Evolutionary conservation across 345 rosid species (phyloP).

Genomic region (Brassica cretica): DNA sequence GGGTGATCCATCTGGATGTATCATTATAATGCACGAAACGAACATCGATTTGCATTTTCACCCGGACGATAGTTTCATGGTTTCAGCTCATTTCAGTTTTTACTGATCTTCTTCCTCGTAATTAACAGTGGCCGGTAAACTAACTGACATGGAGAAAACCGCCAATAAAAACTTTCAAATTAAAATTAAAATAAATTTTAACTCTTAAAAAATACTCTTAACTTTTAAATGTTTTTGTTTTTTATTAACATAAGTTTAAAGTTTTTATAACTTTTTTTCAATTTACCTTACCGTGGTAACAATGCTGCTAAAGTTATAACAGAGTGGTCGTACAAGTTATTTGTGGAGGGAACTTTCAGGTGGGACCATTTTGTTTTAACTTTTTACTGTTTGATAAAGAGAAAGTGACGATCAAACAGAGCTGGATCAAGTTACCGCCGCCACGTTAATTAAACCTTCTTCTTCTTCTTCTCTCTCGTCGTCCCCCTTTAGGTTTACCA

Average conservation of each 20-base stretch:
- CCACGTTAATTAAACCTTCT: constrained; percentile 20
- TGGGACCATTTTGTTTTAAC: background rate
- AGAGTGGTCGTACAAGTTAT: background rate
- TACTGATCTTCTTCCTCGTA: too few relatives aligned
- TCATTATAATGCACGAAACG: too few relatives aligned
- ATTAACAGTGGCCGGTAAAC: background rate
- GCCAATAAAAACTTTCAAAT: too few relatives aligned
- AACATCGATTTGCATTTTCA: too few relatives aligned
- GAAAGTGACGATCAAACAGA: constrained; percentile 13
- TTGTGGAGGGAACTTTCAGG: background rate
- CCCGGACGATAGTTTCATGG: too few relatives aligned
- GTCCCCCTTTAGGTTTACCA: constrained; percentile 1
- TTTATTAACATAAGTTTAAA: too few relatives aligned
- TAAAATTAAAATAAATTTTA: too few relatives aligned
- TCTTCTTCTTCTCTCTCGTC: constrained; percentile 1
- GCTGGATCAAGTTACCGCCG: constrained; percentile 18
- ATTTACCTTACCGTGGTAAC: background rate
- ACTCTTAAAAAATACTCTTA: too few relatives aligned
- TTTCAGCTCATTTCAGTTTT: too few relatives aligned
- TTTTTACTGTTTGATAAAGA: background rate
- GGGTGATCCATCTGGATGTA: too few relatives aligned
- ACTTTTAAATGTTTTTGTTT: too few relatives aligned
- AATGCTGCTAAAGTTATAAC: background rate
- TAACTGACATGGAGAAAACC: background rate
- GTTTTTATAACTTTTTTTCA: too few relatives aligned